Evolutionary conservation across 495 filamentous ascomycete species (phyloP).

Genomic region (Talaromyces adpressus): DNA sequence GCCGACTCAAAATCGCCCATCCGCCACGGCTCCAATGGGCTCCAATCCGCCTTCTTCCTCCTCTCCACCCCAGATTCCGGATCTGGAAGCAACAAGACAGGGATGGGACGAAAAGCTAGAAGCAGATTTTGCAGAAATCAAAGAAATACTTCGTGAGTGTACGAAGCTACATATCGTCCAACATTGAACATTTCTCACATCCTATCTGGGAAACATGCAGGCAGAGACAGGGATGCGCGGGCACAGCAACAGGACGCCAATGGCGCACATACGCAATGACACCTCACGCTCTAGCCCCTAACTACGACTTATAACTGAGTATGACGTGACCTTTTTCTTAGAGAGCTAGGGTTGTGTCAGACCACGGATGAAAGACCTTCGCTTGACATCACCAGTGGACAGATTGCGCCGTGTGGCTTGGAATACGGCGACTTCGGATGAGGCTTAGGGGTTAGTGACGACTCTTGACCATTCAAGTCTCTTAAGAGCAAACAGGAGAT

Average conservation of each 20-base stretch:
- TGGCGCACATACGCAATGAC: background rate
- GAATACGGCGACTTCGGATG: background rate
- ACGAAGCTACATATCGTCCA: background rate
- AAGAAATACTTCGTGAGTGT: conserved; percentile 3
- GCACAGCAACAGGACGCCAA: background rate
- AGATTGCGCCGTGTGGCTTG: background rate
- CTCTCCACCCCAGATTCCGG: background rate
- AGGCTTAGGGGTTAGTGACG: background rate
- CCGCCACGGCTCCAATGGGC: background rate
- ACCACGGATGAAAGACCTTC: background rate
- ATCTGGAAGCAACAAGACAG: background rate
- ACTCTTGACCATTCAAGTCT: background rate
- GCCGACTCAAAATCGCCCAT: background rate
- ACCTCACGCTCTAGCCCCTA: background rate
- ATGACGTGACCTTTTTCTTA: background rate
- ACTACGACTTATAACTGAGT: background rate
- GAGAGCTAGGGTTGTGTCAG: background rate
- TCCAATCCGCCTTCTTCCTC: background rate
- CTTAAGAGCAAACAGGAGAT: background rate
- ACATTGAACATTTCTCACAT: background rate
- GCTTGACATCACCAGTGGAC: background rate
- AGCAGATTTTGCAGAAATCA: background rate
- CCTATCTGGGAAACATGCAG: background rate
- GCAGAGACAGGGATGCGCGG: background rate
- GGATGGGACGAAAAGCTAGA: background rate